Conservation (phyloP, 345 rosid genomes). For the Lepidium aucheri region DNA sequence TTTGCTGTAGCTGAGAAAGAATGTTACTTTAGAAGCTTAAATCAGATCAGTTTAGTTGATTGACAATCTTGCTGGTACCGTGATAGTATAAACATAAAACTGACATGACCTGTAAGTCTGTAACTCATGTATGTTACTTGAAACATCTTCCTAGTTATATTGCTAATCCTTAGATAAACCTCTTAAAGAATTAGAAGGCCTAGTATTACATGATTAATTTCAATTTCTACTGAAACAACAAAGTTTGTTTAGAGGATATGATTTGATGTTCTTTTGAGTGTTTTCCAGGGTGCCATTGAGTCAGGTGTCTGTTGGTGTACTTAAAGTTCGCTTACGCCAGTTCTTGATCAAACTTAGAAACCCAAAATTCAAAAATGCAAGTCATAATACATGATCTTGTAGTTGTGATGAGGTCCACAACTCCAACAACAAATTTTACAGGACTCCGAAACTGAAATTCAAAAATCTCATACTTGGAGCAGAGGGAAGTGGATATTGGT, state of each 20-base stretch:
- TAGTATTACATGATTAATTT: not conserved
- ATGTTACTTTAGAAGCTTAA: not conserved
- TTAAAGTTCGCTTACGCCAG: slow-evolving; percentile 84
- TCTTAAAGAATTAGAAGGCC: too few relatives aligned
- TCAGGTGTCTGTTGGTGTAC: slow-evolving; percentile 85
- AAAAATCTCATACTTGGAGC: slow-evolving; percentile 47
- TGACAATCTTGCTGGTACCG: too few relatives aligned
- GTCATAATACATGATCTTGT: slow-evolving; percentile 75
- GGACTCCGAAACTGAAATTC: slow-evolving; percentile 35
- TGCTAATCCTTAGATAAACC: too few relatives aligned
- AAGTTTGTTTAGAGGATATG: not conserved
- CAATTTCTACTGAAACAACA: not conserved
- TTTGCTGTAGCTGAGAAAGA: not conserved
- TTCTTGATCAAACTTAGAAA: slow-evolving; percentile 80
- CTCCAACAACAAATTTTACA: slow-evolving; percentile 40
- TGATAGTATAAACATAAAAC: not conserved
- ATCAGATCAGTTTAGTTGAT: not conserved
- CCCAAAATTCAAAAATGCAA: slow-evolving; percentile 88
- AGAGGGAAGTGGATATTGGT: slow-evolving; percentile 90
- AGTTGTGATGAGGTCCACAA: slow-evolving; percentile 69
- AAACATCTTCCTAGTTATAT: too few relatives aligned
- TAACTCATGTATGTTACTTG: too few relatives aligned
- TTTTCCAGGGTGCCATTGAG: slow-evolving; percentile 85
- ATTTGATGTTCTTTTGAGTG: slow-evolving; percentile 16
- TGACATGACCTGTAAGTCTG: too few relatives aligned